A percentile compares a stretch with the other conserved stretches of the same genome.
These are phyloP conservation scores for Forsythia viridissima DNA, from an alignment of 257 asterid species.

Conservation along the genomic window DNA sequence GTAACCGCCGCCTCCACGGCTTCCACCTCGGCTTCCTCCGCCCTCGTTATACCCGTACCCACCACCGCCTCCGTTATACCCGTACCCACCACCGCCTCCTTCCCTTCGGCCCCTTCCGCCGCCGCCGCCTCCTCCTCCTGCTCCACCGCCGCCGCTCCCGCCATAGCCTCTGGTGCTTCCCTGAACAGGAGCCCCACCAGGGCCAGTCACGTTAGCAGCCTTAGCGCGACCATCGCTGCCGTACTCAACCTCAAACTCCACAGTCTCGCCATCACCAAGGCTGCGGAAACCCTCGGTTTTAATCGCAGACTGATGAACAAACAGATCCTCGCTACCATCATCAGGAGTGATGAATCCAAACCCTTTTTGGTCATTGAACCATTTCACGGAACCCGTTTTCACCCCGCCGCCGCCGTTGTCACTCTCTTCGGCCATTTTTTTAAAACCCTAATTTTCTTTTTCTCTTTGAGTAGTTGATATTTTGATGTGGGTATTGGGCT, in stretches of 20 bases:
- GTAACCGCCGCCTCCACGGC: constrained; percentile 23
- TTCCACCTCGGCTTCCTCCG: constrained; percentile 21
- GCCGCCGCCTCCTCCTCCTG: constrained; percentile 41
- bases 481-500: constrained; percentile 2
- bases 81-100: constrained; percentile 29
- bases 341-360: constrained; percentile 87
- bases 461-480: neutral
- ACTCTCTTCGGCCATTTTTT: constrained; percentile 32
- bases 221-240: constrained; percentile 60
- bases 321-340: constrained; percentile 79
- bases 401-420: constrained; percentile 44
- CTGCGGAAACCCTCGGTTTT: constrained; percentile 69
- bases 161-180: constrained; percentile 47
- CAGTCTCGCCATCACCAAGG: constrained; percentile 72
- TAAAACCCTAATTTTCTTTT: constrained; percentile 38
- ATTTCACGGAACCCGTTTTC: constrained; percentile 68
- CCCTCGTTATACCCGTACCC: constrained; percentile 25
- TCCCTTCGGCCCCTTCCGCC: constrained; percentile 18
- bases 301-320: constrained; percentile 80
- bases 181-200: constrained; percentile 51
- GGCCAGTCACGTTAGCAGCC: constrained; percentile 65
- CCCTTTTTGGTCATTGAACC: constrained; percentile 85
- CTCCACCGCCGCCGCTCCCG: constrained; percentile 25
- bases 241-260: constrained; percentile 58
- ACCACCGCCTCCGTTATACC: constrained; percentile 18